phyloP scores from a whole-genome alignment of 306 rosid species.

The Trifolium repens region DNA sequence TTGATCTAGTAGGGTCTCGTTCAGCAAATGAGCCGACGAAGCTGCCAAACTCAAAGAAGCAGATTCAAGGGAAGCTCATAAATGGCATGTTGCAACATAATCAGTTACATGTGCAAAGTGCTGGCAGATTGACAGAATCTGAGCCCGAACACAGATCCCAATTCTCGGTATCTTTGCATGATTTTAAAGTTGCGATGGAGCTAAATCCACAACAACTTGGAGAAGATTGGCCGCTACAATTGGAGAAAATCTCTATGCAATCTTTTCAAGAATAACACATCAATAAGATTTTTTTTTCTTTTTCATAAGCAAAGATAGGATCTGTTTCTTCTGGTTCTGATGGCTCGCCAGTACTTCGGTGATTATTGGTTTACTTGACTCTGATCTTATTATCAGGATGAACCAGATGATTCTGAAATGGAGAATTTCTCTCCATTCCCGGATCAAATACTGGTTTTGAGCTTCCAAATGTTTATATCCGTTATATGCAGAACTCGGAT shows the following conservation, averaged over 20 bases:
- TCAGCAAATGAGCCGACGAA: constrained; percentile 55
- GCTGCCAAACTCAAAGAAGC: constrained; percentile 63
- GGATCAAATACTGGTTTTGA: constrained; percentile 44
- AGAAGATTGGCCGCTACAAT: constrained; percentile 90
- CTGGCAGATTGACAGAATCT: constrained; percentile 55
- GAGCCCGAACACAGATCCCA: constrained; percentile 55
- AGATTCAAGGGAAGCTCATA: constrained; percentile 70
- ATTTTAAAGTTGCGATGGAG: constrained; percentile 96
- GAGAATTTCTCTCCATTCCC: constrained; percentile 49
- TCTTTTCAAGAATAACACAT: constrained; percentile 68
- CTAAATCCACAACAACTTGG: constrained; percentile 95
- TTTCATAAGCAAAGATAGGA: constrained; percentile 47
- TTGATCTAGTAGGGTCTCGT: constrained; percentile 76
- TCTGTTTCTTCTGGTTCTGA: constrained; percentile 56
- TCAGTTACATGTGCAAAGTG: constrained; percentile 60
- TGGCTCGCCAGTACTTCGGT: constrained; percentile 49
- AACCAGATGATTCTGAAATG: constrained; percentile 54
- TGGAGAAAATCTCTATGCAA: constrained; percentile 86
- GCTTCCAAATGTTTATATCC: constrained; percentile 52
- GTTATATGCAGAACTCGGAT: constrained; percentile 39
- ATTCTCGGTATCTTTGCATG: constrained; percentile 66
- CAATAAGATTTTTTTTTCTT: constrained; percentile 31
- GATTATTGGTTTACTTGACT: constrained; percentile 33
- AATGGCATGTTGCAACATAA: constrained; percentile 87
- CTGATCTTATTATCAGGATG: constrained; percentile 50